These are phyloP conservation scores for Tolypocladium nubicola DNA, from an alignment of 2,329 filamentous ascomycete genomes.

Conservation along the genomic window DNA sequence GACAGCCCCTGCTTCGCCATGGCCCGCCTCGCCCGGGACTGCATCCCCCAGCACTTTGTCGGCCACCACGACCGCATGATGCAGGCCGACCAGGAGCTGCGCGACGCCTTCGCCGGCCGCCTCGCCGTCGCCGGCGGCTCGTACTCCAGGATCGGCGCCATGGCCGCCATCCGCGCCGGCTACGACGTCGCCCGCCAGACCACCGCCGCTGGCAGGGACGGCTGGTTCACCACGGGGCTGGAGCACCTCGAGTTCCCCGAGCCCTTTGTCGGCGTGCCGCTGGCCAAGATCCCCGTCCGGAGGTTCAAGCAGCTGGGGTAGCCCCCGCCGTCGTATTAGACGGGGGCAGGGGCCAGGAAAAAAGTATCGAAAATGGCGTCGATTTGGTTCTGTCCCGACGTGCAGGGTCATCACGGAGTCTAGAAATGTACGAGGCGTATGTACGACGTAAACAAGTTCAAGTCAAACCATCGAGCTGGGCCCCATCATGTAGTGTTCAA, in stretches of 20 bases:
- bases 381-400: neutral
- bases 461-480: neutral
- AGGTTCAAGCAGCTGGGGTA: constrained; percentile 6
- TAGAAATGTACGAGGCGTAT: neutral
- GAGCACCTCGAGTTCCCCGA: constrained; percentile 13
- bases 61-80: constrained; percentile 60
- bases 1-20: constrained; percentile 49
- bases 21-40: constrained; percentile 51
- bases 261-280: constrained; percentile 14
- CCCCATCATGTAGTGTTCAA: neutral
- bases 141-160: constrained; percentile 40
- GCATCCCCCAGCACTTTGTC: constrained; percentile 83
- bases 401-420: neutral
- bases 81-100: constrained; percentile 43
- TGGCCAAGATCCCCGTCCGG: constrained; percentile 15
- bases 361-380: neutral
- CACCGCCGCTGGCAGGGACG: constrained; percentile 2
- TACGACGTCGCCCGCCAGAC: constrained; percentile 17
- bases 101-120: constrained; percentile 45
- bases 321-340: neutral
- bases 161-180: constrained; percentile 37
- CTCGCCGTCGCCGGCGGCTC: constrained; percentile 53
- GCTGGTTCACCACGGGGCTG: constrained; percentile 17
- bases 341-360: neutral
- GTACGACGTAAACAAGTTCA: neutral